phyloP scores from a whole-genome alignment of 2,329 filamentous ascomycete genomes.

The Aspergillus vadensis region DNA sequence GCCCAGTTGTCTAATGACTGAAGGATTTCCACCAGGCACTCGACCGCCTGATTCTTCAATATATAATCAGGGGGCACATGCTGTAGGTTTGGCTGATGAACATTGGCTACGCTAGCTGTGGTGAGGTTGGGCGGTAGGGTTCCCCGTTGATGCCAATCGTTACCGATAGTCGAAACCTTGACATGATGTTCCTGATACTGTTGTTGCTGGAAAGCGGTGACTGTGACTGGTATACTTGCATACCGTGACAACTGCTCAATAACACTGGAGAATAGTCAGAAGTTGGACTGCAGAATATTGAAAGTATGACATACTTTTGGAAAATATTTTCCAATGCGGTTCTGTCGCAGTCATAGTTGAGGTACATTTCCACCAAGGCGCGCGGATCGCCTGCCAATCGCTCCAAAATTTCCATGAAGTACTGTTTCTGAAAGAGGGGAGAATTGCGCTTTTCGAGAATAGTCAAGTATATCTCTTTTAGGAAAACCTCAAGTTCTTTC shows the following conservation, averaged over 20 bases:
- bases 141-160: constrained; percentile 85
- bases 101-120: constrained; percentile 69
- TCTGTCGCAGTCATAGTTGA: constrained; percentile 97
- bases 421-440: constrained; percentile 86
- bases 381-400: constrained; percentile 82
- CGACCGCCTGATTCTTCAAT: constrained; percentile 85
- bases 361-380: constrained; percentile 88
- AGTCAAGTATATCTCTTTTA: constrained; percentile 95
- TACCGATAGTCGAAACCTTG: constrained; percentile 58
- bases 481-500: constrained; percentile 96
- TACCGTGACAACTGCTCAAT: constrained; percentile 92
- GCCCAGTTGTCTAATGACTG: constrained; percentile 94
- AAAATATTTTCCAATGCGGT: constrained; percentile 95
- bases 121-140: constrained; percentile 85
- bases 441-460: constrained; percentile 86
- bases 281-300: not conserved
- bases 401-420: constrained; percentile 83
- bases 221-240: constrained; percentile 73
- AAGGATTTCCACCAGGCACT: constrained; percentile 84
- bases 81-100: constrained; percentile 50
- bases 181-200: constrained; percentile 78
- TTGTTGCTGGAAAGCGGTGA: constrained; percentile 78
- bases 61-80: constrained; percentile 86
- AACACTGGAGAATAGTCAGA: constrained; percentile 53
- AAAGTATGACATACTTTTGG: constrained; percentile 57